Percentiles rank a stretch among this genome's conserved stretches.
These are phyloP conservation scores for Styphnolobium japonicum DNA, from an alignment of 306 rosid genomes.

Conservation along the genomic window DNA sequence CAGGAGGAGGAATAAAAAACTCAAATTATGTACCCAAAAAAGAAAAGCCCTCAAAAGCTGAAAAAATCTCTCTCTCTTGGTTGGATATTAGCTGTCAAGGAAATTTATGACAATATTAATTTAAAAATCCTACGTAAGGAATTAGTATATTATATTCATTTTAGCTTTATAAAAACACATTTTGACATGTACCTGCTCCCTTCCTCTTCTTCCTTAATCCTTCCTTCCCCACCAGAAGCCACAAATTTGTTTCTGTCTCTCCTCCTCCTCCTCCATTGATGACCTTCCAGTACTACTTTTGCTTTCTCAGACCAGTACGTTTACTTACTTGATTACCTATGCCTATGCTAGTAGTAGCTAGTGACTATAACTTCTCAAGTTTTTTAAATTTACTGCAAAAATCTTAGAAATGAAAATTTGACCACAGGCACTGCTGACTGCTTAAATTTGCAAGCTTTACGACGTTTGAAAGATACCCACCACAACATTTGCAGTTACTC, in stretches of 20 bases:
- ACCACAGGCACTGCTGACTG: conserved; percentile 14
- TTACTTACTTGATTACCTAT: not conserved
- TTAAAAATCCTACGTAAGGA: conserved; percentile 17
- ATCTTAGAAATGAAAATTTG: conserved; percentile 17
- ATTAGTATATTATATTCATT: conserved; percentile 2
- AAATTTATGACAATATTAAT: conserved; percentile 20
- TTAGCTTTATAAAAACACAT: conserved; percentile 47
- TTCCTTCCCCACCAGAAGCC: not conserved
- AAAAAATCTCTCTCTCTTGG: conserved; percentile 24
- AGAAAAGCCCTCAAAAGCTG: not conserved
- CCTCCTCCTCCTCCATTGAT: not conserved
- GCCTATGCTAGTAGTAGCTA: not conserved
- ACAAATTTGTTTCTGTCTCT: not conserved
- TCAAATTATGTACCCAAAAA: not conserved
- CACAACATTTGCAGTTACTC: conserved; percentile 2
- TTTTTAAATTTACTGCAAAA: conserved; percentile 6
- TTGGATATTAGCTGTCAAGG: conserved; percentile 91
- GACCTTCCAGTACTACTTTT: not conserved
- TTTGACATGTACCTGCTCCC: conserved; percentile 7
- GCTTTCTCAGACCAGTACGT: not conserved
- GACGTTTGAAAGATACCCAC: conserved; percentile 21
- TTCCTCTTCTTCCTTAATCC: not conserved
- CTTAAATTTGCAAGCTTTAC: conserved; percentile 28
- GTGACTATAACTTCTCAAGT: not conserved
- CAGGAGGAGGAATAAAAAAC: not conserved